A percentile compares a stretch with the other conserved stretches of the same genome.
phyloP scores from a whole-genome alignment of 2,329 filamentous ascomycete genomes.

The Paecilomyces niveus region DNA sequence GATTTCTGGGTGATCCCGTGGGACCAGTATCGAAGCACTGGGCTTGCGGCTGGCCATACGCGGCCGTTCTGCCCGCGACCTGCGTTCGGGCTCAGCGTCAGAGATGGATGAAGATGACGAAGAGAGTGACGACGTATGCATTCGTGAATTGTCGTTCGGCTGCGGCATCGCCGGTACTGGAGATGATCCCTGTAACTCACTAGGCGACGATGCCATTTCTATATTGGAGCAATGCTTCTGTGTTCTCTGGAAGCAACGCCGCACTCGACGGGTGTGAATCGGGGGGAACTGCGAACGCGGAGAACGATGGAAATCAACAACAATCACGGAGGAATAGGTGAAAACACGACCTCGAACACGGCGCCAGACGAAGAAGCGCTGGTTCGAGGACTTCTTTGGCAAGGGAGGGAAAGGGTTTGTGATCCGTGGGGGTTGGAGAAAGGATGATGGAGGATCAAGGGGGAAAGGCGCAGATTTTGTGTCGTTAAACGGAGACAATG shows the following conservation, averaged over 20 bases:
- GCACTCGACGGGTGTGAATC: not conserved
- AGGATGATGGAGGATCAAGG: not conserved
- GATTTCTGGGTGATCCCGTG: slow-evolving; percentile 65
- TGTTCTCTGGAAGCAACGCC: not conserved
- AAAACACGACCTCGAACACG: not conserved
- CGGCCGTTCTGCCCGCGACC: slow-evolving; percentile 50
- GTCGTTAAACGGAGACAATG: not conserved
- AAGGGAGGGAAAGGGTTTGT: not conserved
- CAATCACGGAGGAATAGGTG: not conserved
- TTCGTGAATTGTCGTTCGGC: slow-evolving; percentile 30
- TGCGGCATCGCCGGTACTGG: slow-evolving; percentile 34
- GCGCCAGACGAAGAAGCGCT: not conserved
- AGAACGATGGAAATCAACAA: not conserved
- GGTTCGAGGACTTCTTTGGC: not conserved
- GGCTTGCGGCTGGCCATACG: slow-evolving; percentile 66
- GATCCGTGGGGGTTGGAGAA: not conserved
- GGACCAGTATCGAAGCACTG: slow-evolving; percentile 76
- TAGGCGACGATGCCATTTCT: slow-evolving; percentile 27
- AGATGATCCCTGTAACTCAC: slow-evolving; percentile 29
- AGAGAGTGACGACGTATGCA: slow-evolving; percentile 33
- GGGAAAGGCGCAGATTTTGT: not conserved
- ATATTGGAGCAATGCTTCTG: not conserved
- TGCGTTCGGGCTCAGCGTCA: slow-evolving; percentile 39
- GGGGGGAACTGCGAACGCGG: not conserved
- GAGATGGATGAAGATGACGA: slow-evolving; percentile 43